Base-by-base conservation (phyloP, 2,329 filamentous ascomycete genomes). In the Diaporthe nobilis region DNA sequence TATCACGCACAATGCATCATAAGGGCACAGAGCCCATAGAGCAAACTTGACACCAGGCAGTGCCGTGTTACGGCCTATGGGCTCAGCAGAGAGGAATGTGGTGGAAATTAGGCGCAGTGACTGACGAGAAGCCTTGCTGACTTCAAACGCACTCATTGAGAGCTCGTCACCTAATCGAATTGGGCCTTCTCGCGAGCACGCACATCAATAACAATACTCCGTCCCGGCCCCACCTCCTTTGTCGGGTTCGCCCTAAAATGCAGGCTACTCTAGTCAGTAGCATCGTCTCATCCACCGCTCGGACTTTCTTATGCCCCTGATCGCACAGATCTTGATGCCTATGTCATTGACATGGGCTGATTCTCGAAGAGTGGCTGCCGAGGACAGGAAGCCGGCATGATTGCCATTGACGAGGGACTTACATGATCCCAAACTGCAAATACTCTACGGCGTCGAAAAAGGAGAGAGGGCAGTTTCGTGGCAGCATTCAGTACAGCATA, bases 251-350 rank as follows among this genome's bases (percentile, higher is more conserved):
- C 4, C 47, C 44, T 25, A 31, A 17, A n/a, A 37, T 12, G 1
- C 13, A 31, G 34, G 22, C 39, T 44, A 17, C 47, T 51, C 63
- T 68, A 68, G 47, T 68, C 44, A 68, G 63, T 51, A 17, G 31
- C 44, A 6, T 49, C 31, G 63, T 68, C 63, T 68, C 63, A 53
- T 51, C 63, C 25, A 28, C 12, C 63, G 63, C 63, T 68, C 31
- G 63, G 63, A 53, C 44, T 9, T 37, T 37, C 1, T 37, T 31
- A 51, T 51, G 31, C 63, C 22, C 44, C 28, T 51, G 31, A 25
- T n/a, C 5, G 22, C 42, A 51, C 44, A 68, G 22, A 51, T 51
- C 5, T 25, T 34, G 31, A 20, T 67, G 63, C 13, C 61, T 53
- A 51, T 25, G 44, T 37, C 44, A 53, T 68, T 25, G 22, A 20